Conservation (phyloP, 768 basidiomycete species). For the Amanita thiersii region DNA sequence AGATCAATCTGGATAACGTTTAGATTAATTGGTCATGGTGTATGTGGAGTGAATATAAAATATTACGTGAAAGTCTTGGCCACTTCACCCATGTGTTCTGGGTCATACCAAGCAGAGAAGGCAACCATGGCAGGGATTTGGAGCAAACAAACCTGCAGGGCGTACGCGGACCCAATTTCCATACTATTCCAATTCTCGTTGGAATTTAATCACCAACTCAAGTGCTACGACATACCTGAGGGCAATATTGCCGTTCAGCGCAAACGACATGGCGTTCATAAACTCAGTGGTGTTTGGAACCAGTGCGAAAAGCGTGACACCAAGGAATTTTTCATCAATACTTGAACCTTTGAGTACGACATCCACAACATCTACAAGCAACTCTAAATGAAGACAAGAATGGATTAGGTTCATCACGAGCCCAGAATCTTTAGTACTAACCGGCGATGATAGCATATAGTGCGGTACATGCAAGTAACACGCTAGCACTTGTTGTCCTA, state of each 20-base stretch:
- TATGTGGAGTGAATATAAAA: not conserved
- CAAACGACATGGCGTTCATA: conserved; percentile 99
- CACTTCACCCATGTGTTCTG: conserved; percentile 76
- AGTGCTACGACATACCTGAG: conserved; percentile 52
- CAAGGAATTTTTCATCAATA: conserved; percentile 96
- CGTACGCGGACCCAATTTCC: conserved; percentile 99
- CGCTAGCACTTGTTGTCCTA: conserved; percentile 79
- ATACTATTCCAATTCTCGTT: conserved; percentile 45
- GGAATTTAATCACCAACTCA: not conserved
- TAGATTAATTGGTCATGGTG: conserved; percentile 6
- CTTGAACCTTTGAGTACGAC: conserved; percentile 84
- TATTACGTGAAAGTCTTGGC: conserved; percentile 92
- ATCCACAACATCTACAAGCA: conserved; percentile 93
- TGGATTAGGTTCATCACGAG: not conserved
- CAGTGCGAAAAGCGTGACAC: conserved; percentile 91
- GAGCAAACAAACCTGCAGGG: conserved; percentile 92
- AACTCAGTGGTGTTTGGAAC: conserved; percentile 99
- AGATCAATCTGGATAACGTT: conserved; percentile 64
- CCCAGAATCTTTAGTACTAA: conserved; percentile 26
- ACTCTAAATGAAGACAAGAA: conserved; percentile 43
- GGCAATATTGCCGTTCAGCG: conserved; percentile 93
- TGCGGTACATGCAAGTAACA: conserved; percentile 82
- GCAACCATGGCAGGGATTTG: conserved; percentile 99
- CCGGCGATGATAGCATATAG: conserved; percentile 95
- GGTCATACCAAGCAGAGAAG: conserved; percentile 93